Conservation (phyloP, 768 basidiomycete genomes). For the Boletus sp. region DNA sequence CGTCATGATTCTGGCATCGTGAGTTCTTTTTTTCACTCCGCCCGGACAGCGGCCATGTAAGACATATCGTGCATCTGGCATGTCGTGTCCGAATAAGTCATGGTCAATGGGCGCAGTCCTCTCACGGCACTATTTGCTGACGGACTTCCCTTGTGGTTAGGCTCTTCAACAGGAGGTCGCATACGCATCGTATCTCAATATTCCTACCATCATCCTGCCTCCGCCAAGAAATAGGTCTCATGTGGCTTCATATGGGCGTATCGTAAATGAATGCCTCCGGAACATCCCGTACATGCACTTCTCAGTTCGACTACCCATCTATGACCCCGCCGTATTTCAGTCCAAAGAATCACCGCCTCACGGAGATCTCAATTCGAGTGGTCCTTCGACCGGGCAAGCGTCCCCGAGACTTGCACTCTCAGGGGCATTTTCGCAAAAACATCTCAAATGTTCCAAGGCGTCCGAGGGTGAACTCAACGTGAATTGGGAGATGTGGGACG, state of each 20-base stretch:
- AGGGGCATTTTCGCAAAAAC: conserved; percentile 25
- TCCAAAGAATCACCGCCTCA: conserved; percentile 29
- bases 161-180: conserved; percentile 91
- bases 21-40: conserved; percentile 33
- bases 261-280: conserved; percentile 75
- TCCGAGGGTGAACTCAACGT: conserved; percentile 61
- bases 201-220: conserved; percentile 83
- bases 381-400: conserved; percentile 18
- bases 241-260: conserved; percentile 91
- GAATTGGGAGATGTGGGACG: conserved; percentile 99
- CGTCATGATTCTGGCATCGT: conserved; percentile 96
- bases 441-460: conserved; percentile 32
- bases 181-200: conserved; percentile 89
- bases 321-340: conserved; percentile 66
- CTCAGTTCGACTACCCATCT: conserved; percentile 81
- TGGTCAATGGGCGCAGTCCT: conserved; percentile 19
- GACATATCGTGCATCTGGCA: conserved; percentile 12
- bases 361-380: conserved; percentile 32
- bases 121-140: conserved; percentile 10
- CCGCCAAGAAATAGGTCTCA: conserved; percentile 81
- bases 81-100: conserved; percentile 14
- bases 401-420: conserved; percentile 11
- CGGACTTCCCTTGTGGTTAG: conserved; percentile 40
- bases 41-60: neutral
- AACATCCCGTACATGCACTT: conserved; percentile 71